Percentiles rank a stretch among this genome's conserved stretches.
phyloP scores from a whole-genome alignment of 2,329 filamentous ascomycete species.

The Clarireedia paspali region DNA sequence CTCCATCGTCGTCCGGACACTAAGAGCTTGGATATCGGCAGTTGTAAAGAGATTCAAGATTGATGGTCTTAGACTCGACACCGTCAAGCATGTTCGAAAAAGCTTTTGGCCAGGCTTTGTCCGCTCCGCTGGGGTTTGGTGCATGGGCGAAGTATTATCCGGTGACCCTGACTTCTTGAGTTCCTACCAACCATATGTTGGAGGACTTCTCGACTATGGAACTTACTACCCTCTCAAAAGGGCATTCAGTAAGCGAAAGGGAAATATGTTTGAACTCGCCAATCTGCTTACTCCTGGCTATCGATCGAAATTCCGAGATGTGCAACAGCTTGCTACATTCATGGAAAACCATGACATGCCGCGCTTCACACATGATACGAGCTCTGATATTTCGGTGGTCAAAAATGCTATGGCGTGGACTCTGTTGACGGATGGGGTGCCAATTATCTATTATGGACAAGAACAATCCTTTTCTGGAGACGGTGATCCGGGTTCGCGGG shows the following conservation, averaged over 20 bases:
- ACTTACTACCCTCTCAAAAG: constrained; percentile 28
- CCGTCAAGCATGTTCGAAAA: constrained; percentile 37
- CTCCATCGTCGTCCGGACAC: constrained; percentile 30
- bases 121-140: constrained; percentile 46
- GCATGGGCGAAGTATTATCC: constrained; percentile 51
- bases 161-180: constrained; percentile 30
- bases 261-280: constrained; percentile 26
- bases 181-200: constrained; percentile 42
- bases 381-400: constrained; percentile 24
- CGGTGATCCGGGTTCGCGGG: constrained; percentile 34
- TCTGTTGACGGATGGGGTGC: constrained; percentile 42
- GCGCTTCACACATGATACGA: constrained; percentile 29
- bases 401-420: constrained; percentile 41
- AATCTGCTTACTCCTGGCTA: constrained; percentile 28
- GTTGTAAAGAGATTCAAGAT: constrained; percentile 37
- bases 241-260: constrained; percentile 7
- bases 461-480: constrained; percentile 40
- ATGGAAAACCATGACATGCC: constrained; percentile 37
- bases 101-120: constrained; percentile 49
- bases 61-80: constrained; percentile 42
- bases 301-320: constrained; percentile 34
- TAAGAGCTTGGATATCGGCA: constrained; percentile 29
- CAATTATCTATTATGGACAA: constrained; percentile 44
- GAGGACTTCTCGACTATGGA: constrained; percentile 52
- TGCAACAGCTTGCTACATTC: constrained; percentile 33